Percentiles rank a stretch among this genome's conserved stretches.
These are phyloP conservation scores for Metschnikowia kofuensis DNA, from an alignment of 805 yeast genomes.

Conservation along the genomic window DNA sequence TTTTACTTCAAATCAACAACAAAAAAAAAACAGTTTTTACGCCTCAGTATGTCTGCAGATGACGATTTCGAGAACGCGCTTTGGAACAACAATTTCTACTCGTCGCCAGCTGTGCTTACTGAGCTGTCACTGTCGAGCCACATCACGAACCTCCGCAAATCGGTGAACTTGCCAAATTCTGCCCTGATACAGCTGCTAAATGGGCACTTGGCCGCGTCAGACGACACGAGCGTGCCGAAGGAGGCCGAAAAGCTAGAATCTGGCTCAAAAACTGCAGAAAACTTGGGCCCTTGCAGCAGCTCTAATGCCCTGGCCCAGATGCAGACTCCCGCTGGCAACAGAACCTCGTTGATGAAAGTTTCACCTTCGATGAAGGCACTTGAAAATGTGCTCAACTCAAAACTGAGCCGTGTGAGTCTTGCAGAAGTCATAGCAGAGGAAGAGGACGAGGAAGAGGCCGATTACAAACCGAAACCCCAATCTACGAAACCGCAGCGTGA, in stretches of 20 bases:
- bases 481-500: background rate
- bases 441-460: constrained; percentile 5
- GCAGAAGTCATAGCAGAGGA: constrained; percentile 15
- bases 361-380: constrained; percentile 43
- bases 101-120: constrained; percentile 22
- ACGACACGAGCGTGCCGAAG: background rate
- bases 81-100: constrained; percentile 33
- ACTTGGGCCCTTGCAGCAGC: background rate
- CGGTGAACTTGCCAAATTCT: constrained; percentile 27
- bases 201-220: constrained; percentile 12
- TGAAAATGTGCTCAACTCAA: constrained; percentile 30
- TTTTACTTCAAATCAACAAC: background rate
- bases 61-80: constrained; percentile 32
- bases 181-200: constrained; percentile 25
- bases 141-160: constrained; percentile 23
- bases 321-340: background rate
- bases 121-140: constrained; percentile 22
- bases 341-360: constrained; percentile 31
- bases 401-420: constrained; percentile 5
- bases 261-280: background rate
- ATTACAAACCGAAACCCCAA: too few relatives aligned
- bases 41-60: constrained; percentile 14
- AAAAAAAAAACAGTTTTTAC: too few relatives aligned
- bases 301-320: background rate
- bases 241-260: background rate